These are phyloP conservation scores for Fomitopsis schrenkii DNA, from an alignment of 1,284 basidiomycete genomes.

Conservation along the genomic window DNA sequence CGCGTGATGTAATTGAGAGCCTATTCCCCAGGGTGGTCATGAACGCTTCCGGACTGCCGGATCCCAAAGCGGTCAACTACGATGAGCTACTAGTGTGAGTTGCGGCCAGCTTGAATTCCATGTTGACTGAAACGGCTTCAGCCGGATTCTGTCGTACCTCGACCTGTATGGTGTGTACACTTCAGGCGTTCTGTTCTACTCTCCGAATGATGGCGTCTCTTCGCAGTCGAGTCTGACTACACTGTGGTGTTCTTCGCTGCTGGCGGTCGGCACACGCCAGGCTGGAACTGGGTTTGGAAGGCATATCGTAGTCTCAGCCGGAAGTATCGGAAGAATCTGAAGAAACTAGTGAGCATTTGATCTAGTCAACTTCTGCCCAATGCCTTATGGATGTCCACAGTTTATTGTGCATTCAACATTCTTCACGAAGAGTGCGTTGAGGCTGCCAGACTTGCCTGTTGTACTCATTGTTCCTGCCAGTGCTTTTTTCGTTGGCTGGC, in stretches of 20 bases:
- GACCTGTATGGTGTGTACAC: slow-evolving; percentile 63
- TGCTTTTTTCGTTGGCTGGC: slow-evolving; percentile 81
- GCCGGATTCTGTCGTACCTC: slow-evolving; percentile 71
- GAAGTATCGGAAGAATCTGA: slow-evolving; percentile 86
- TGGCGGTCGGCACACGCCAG: slow-evolving; percentile 69
- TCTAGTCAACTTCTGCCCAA: neutral
- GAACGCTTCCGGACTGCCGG: slow-evolving; percentile 76
- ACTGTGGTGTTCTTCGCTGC: slow-evolving; percentile 83
- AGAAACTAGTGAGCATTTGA: slow-evolving; percentile 55
- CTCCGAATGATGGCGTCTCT: neutral
- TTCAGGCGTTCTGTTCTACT: neutral
- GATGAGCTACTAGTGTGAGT: slow-evolving; percentile 73
- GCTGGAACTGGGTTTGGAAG: slow-evolving; percentile 90
- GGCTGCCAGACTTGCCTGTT: neutral
- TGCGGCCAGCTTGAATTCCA: slow-evolving; percentile 5
- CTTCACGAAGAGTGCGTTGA: slow-evolving; percentile 73
- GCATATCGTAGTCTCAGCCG: slow-evolving; percentile 76
- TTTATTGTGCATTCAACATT: slow-evolving; percentile 85
- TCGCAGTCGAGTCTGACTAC: slow-evolving; percentile 81
- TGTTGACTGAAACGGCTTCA: slow-evolving; percentile 22
- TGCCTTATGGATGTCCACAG: slow-evolving; percentile 29
- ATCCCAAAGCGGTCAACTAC: slow-evolving; percentile 73
- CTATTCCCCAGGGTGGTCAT: slow-evolving; percentile 62
- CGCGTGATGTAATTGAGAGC: neutral
- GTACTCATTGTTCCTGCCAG: slow-evolving; percentile 32